These are phyloP conservation scores for Sarocladium kiliense DNA, from an alignment of 2,329 filamentous ascomycete genomes.

Conservation along the genomic window DNA sequence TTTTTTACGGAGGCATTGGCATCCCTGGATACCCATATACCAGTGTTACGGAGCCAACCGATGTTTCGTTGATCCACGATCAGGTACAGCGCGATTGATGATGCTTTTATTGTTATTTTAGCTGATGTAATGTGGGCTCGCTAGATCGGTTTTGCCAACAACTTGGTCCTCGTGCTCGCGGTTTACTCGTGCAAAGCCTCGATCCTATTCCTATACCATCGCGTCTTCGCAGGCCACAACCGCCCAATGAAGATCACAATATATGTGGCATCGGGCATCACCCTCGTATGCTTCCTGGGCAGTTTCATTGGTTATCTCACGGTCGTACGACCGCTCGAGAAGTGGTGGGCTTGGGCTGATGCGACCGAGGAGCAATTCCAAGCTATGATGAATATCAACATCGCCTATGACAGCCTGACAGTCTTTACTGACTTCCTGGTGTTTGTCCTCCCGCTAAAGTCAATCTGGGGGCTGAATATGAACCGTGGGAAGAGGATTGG, in stretches of 20 bases:
- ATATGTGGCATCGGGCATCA: slow-evolving; percentile 7
- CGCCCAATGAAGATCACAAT: not conserved
- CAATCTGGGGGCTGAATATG: slow-evolving; percentile 11
- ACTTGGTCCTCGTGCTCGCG: not conserved
- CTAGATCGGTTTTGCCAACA: slow-evolving; percentile 2
- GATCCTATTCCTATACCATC: slow-evolving; percentile 9
- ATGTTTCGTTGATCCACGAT: slow-evolving; percentile 7
- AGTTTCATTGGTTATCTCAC: slow-evolving; percentile 3
- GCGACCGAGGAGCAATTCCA: slow-evolving; percentile 3
- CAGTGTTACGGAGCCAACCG: slow-evolving; percentile 3
- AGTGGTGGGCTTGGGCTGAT: slow-evolving; percentile 8
- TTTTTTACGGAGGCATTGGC: slow-evolving; percentile 6
- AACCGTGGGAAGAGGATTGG: slow-evolving; percentile 9
- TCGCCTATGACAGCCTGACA: slow-evolving; percentile 10
- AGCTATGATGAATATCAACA: slow-evolving; percentile 5
- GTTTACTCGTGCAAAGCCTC: slow-evolving; percentile 8
- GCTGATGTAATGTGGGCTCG: not conserved
- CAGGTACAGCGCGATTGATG: not conserved
- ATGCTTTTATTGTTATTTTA: not conserved
- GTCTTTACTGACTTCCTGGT: slow-evolving; percentile 12
- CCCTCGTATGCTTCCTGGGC: slow-evolving; percentile 6
- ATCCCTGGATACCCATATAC: slow-evolving; percentile 9
- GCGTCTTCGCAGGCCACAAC: slow-evolving; percentile 5
- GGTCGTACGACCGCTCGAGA: not conserved
- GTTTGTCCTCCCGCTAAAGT: slow-evolving; percentile 10